Conservation (phyloP, 768 basidiomycete species). For the Antrodiella citrinella region DNA sequence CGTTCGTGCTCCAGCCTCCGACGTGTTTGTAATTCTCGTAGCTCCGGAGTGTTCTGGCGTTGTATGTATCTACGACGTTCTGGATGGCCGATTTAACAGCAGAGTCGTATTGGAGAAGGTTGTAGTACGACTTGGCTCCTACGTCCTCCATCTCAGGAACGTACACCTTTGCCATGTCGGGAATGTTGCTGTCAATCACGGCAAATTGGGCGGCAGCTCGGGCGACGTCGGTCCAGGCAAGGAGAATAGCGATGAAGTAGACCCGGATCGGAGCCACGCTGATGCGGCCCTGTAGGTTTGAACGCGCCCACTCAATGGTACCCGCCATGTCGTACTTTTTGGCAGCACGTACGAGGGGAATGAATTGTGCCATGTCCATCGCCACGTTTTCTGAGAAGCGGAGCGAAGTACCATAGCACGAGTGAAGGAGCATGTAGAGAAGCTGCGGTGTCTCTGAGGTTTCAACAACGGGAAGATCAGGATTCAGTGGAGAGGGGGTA, state of each 20-base stretch:
- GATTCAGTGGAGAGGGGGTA: too few relatives aligned
- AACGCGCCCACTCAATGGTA: neutral
- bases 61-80: too few relatives aligned
- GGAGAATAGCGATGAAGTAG: neutral
- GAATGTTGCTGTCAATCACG: neutral
- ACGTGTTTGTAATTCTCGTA: too few relatives aligned
- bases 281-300: neutral
- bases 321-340: neutral
- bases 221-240: neutral
- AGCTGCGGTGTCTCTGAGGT: neutral
- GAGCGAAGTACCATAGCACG: neutral
- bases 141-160: neutral
- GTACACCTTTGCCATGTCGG: neutral
- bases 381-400: neutral
- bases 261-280: neutral
- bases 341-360: neutral
- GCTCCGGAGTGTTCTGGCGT: too few relatives aligned
- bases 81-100: too few relatives aligned
- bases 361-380: neutral
- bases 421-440: neutral
- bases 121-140: neutral
- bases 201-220: too few relatives aligned
- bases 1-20: too few relatives aligned
- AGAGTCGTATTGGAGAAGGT: neutral
- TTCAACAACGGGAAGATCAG: neutral